phyloP scores from a whole-genome alignment of 2,329 filamentous ascomycete species.

The Plectosphaerella plurivora region DNA sequence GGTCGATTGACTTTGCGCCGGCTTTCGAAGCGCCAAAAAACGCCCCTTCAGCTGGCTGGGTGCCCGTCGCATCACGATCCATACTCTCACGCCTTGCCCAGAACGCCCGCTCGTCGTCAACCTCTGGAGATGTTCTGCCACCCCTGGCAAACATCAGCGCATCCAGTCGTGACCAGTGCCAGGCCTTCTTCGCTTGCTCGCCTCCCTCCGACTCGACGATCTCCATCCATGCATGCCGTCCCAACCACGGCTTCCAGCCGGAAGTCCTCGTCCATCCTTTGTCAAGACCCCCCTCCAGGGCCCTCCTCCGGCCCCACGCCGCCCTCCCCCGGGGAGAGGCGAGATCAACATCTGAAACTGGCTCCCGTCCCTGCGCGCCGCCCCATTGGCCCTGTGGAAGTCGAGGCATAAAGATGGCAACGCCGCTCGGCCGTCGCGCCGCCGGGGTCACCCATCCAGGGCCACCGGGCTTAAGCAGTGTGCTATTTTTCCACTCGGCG shows the following conservation, averaged over 20 bases:
- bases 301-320: constrained; percentile 6
- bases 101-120: not conserved
- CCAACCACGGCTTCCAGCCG: not conserved
- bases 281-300: constrained; percentile 3
- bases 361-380: constrained; percentile 2
- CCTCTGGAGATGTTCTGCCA: not conserved
- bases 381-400: not conserved
- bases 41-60: too few relatives aligned
- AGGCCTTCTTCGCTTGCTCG: constrained; percentile 4
- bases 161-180: constrained; percentile 4
- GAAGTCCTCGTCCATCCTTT: constrained; percentile 1
- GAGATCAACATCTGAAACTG: constrained; percentile 15
- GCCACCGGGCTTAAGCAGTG: too few relatives aligned
- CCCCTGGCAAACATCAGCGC: constrained; percentile 5
- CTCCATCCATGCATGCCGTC: constrained; percentile 1
- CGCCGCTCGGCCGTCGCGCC: not conserved
- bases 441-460: not conserved
- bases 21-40: too few relatives aligned
- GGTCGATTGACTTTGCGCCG: too few relatives aligned
- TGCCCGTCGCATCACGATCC: too few relatives aligned
- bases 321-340: constrained; percentile 6
- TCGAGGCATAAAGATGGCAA: constrained; percentile 3
- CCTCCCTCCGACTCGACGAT: constrained; percentile 1
- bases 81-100: not conserved
- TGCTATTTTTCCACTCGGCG: too few relatives aligned